phyloP scores from a whole-genome alignment of 495 filamentous ascomycete genomes.

The Hypoxylon trugodes region DNA sequence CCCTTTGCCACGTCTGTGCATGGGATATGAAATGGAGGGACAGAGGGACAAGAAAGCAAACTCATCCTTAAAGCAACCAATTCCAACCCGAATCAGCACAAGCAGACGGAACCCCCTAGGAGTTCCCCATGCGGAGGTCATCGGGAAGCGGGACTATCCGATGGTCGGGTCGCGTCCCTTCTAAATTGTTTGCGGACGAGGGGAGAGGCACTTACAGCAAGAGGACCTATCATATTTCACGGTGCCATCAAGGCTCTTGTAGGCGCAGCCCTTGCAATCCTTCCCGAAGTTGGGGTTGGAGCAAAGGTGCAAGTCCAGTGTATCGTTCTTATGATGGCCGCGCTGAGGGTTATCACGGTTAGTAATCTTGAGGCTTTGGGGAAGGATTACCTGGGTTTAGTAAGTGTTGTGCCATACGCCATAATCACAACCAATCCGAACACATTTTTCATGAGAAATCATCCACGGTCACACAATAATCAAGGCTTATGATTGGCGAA shows the following conservation, averaged over 20 bases:
- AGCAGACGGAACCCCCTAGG: conserved; percentile 32
- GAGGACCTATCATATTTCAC: conserved; percentile 28
- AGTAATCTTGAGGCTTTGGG: too few relatives aligned
- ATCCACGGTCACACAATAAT: background rate
- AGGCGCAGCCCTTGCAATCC: conserved; percentile 30
- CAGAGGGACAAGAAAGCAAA: conserved; percentile 11
- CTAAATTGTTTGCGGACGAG: background rate
- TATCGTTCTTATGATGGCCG: conserved; percentile 18
- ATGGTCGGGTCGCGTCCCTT: background rate
- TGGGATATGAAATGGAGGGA: too few relatives aligned
- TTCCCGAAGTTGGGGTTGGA: conserved; percentile 37
- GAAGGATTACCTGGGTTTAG: too few relatives aligned
- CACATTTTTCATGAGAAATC: background rate
- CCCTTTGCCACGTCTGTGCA: too few relatives aligned
- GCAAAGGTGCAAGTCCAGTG: conserved; percentile 29
- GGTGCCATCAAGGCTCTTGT: conserved; percentile 21
- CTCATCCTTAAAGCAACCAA: conserved; percentile 33
- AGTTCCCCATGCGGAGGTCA: conserved; percentile 28
- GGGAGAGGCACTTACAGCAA: conserved; percentile 35
- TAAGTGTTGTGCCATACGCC: too few relatives aligned
- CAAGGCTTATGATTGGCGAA: background rate
- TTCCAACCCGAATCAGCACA: conserved; percentile 33
- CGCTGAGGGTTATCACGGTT: background rate
- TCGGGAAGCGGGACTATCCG: conserved; percentile 22
- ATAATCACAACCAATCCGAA: too few relatives aligned